A percentile compares a stretch with the other conserved stretches of the same genome.
phyloP scores from a whole-genome alignment of 2,329 filamentous ascomycete genomes.

The Penicillium sp. region DNA sequence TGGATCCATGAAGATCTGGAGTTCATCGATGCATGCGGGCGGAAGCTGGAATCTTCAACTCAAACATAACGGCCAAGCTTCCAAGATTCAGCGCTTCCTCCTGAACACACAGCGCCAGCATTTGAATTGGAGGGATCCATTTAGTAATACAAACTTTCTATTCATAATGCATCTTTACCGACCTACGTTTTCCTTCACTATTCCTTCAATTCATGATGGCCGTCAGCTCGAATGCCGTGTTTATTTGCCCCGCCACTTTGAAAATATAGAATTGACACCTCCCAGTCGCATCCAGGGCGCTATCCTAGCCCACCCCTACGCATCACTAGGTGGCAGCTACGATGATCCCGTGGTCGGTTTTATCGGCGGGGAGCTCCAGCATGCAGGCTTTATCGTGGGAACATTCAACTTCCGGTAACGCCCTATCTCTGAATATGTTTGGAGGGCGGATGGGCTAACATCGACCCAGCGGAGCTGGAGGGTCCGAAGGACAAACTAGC shows the following conservation, averaged over 20 bases:
- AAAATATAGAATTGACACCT: conserved; percentile 21
- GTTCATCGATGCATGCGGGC: background rate
- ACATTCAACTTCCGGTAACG: conserved; percentile 84
- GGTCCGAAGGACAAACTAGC: conserved; percentile 74
- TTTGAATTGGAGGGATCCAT: background rate
- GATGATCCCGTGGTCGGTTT: conserved; percentile 79
- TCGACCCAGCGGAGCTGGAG: conserved; percentile 67
- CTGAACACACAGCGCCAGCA: background rate
- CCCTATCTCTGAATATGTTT: background rate
- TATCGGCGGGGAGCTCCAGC: conserved; percentile 64
- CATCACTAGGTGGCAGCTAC: conserved; percentile 78
- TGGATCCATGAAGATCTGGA: background rate
- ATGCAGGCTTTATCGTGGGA: conserved; percentile 70
- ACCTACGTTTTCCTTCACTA: conserved; percentile 62
- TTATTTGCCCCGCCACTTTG: conserved; percentile 62
- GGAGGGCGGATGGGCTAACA: background rate
- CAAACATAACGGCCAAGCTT: background rate
- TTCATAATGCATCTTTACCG: conserved; percentile 31
- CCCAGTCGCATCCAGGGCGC: conserved; percentile 51
- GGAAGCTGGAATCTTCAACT: background rate
- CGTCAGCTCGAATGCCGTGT: conserved; percentile 76
- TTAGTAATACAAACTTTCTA: background rate
- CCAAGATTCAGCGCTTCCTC: background rate
- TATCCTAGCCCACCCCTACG: conserved; percentile 87
- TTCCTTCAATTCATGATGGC: conserved; percentile 82